Conservation (phyloP, 331 rosid species). For the Erythrophleum ivorense region DNA sequence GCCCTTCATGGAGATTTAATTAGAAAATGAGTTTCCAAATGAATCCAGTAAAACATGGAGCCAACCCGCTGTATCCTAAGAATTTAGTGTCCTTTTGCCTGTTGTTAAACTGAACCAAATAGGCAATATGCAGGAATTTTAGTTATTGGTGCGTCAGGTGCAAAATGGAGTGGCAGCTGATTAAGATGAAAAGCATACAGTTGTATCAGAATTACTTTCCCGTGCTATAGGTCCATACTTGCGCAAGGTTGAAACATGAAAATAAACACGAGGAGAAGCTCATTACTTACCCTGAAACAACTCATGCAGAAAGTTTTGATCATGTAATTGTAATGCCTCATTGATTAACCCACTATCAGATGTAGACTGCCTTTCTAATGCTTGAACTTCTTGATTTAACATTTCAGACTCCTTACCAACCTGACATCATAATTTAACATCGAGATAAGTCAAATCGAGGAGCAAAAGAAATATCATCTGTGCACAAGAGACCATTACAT, state of each 20-base stretch:
- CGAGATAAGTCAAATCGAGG: slow-evolving; percentile 12
- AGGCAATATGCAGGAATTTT: slow-evolving; percentile 11
- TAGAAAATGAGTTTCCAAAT: neutral
- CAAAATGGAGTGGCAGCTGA: neutral
- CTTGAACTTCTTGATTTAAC: slow-evolving; percentile 67
- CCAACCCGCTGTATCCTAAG: neutral
- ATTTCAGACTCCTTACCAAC: slow-evolving; percentile 68
- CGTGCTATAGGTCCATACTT: slow-evolving; percentile 4
- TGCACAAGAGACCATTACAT: slow-evolving; percentile 13
- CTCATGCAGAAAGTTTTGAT: slow-evolving; percentile 55
- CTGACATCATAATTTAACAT: slow-evolving; percentile 47
- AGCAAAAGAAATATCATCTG: neutral
- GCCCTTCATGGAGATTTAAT: neutral
- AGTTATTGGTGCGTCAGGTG: neutral
- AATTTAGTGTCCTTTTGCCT: slow-evolving; percentile 18
- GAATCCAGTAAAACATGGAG: neutral
- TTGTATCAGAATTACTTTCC: slow-evolving; percentile 15
- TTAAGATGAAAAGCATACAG: slow-evolving; percentile 6
- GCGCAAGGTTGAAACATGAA: slow-evolving; percentile 15
- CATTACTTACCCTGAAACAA: slow-evolving; percentile 71
- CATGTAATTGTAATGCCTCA: slow-evolving; percentile 62
- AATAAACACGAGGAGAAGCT: slow-evolving; percentile 12
- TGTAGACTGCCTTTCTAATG: slow-evolving; percentile 60
- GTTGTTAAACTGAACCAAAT: slow-evolving; percentile 16
- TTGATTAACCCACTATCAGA: slow-evolving; percentile 56